Evolutionary conservation across 306 rosid species (phyloP), one percentile per base, ranked within the genome.

Genomic region (Crotalaria pallida): DNA sequence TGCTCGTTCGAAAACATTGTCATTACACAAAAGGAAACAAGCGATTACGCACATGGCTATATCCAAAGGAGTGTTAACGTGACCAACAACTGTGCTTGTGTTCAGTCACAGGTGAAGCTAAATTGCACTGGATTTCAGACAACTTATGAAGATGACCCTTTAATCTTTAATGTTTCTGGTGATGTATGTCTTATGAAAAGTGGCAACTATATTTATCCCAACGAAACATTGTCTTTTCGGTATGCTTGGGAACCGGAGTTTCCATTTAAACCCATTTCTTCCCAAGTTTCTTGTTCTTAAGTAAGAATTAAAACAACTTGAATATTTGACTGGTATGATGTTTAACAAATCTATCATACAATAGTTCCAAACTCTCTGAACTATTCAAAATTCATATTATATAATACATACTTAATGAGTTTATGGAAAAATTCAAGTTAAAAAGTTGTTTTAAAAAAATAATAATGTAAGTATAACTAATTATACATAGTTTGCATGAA

Each of bases 261-360:
- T 34, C 19, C 67, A 22, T 71, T 77, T 33, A 33, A 12, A 43
- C 61, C 48, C 0, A 55, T 77, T 45, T 71, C 73, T 56, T 55
- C 77, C 74, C 3, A 13, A 13, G 27, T 57, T 13, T 18, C 22
- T 5, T 26, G 36, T 51, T 51, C 29, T 55, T 26, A 15, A 55
- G 17, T 5, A 13, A 0, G 31, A 26, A n/a, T n/a, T n/a, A n/a
- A n/a, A n/a, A n/a, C n/a, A n/a, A n/a, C n/a, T n/a, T n/a, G n/a
- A n/a, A n/a, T n/a, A n/a, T n/a, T n/a, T n/a, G n/a, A n/a, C n/a
- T n/a, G n/a, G n/a, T n/a, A n/a, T n/a, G n/a, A n/a, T n/a, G n/a
- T n/a, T n/a, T n/a, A n/a, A n/a, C n/a, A n/a, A n/a, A n/a, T n/a
- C n/a, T n/a, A n/a, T n/a, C n/a, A n/a, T n/a, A n/a, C n/a, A n/a